These are phyloP conservation scores for Trichoderma gamsii DNA, from an alignment of 495 filamentous ascomycete species.

Conservation along the genomic window DNA sequence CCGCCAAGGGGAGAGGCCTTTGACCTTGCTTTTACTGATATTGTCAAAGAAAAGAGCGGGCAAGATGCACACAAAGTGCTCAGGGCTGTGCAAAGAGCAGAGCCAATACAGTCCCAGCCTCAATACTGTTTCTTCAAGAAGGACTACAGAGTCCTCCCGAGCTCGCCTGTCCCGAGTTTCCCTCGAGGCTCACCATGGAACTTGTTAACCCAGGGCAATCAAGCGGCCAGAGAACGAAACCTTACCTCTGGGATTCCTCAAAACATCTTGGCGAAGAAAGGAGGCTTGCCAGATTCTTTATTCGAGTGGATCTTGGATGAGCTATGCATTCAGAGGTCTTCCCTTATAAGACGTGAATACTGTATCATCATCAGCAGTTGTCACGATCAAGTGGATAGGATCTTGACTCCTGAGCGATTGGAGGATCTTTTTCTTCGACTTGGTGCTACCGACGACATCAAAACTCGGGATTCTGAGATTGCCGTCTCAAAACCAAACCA, in stretches of 20 bases:
- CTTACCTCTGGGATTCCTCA: conserved; percentile 65
- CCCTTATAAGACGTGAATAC: conserved; percentile 61
- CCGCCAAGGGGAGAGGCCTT: conserved; percentile 17
- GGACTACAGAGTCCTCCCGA: conserved; percentile 28
- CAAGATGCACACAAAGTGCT: conserved; percentile 51
- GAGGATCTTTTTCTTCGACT: conserved; percentile 35
- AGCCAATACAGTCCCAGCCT: conserved; percentile 55
- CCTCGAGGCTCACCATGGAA: conserved; percentile 31
- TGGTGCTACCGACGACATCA: conserved; percentile 34
- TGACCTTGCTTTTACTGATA: conserved; percentile 32
- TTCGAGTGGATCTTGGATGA: conserved; percentile 69
- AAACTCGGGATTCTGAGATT: conserved; percentile 19
- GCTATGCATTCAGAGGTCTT: conserved; percentile 53
- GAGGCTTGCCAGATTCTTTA: conserved; percentile 60
- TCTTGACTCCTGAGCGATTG: conserved; percentile 33
- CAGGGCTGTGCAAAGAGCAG: conserved; percentile 67
- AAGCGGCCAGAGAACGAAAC: conserved; percentile 46
- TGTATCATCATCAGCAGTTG: conserved; percentile 38
- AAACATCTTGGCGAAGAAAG: conserved; percentile 47
- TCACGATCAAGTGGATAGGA: conserved; percentile 31
- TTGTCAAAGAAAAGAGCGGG: conserved; percentile 39
- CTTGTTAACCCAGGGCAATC: conserved; percentile 40
- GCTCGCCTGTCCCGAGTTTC: conserved; percentile 30
- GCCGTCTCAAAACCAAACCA: conserved; percentile 20
- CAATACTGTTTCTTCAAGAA: conserved; percentile 63